Evolutionary conservation across 305 asterid species (phyloP), one percentile per base, ranked within the genome.

Genomic region (Withania somnifera): DNA sequence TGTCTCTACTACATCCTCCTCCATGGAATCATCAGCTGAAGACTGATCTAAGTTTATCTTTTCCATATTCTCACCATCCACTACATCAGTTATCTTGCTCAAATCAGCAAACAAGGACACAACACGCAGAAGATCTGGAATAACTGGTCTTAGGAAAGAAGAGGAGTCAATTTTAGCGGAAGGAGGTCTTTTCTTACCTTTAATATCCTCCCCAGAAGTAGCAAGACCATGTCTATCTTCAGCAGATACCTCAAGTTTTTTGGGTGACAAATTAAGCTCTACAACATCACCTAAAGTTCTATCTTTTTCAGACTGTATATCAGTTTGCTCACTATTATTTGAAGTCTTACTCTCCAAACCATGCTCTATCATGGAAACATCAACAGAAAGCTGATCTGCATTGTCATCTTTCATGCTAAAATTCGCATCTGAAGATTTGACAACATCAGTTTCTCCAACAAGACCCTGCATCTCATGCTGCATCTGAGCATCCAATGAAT

Each of bases 1-100:
- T 57, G 80, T 28, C 53, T 86, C 86, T 51, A 80, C 63, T 11
- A 68, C 63, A 63, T 86, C 88, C 73, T 85, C 88, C 45, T 86
- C 86, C 84, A 81, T 83, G 51, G 87, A 85, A 64, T 83, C 88
- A 86, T 83, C 88, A 75, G 86, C 84, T 20, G 86, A 81, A 61
- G 84, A 83, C 38, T 86, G 88, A 68, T 86, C 86, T 20, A 83
- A 57, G 52, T 86, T 83, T 66, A 86, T 81, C 82, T 80, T 86
- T 83, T 83, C 88, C 47, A 80, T 83, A 56, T 82, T 83, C 20
- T 80, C 86, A 50, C 86, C 86, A 81, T 82, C 86, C 78, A 34
- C 63, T 67, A 82, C 52, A 64, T 82, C 85, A 10, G 68, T 19
- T 47, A 75, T 61, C 86, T 84, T 85, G 64, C 45, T 61, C 47